Conservation (phyloP, 495 filamentous ascomycete species). For the Penicillium chermesinum region DNA sequence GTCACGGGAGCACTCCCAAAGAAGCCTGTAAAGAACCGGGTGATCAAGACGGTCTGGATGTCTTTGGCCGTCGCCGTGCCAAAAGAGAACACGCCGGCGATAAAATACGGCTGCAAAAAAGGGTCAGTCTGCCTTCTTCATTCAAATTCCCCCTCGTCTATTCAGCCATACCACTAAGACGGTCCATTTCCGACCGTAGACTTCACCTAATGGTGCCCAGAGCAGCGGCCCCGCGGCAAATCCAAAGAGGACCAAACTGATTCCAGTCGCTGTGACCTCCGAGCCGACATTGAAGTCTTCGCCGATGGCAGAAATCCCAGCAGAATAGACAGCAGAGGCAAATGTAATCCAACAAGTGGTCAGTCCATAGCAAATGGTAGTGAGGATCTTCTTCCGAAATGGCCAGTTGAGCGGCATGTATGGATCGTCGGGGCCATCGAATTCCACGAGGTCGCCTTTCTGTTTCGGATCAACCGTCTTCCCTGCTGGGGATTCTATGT, state of each 20-base stretch:
- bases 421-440: constrained; percentile 43
- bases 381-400: constrained; percentile 4
- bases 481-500: too few species aligned
- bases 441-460: constrained; percentile 8
- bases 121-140: neutral
- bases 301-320: constrained; percentile 35
- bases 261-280: constrained; percentile 48
- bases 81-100: constrained; percentile 58
- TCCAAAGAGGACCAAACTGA: constrained; percentile 49
- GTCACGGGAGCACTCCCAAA: constrained; percentile 64
- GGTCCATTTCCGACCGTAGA: constrained; percentile 52
- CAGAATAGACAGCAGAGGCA: constrained; percentile 33
- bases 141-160: too few species aligned
- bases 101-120: constrained; percentile 46
- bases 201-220: constrained; percentile 67
- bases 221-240: constrained; percentile 47
- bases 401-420: constrained; percentile 48
- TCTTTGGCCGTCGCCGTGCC: constrained; percentile 59
- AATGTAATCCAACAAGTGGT: neutral
- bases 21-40: constrained; percentile 63
- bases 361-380: constrained; percentile 10
- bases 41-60: constrained; percentile 63
- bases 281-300: constrained; percentile 40
- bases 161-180: constrained; percentile 31
- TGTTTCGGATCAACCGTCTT: too few species aligned